Evolutionary conservation across 345 rosid genomes (phyloP), one percentile per base, ranked within the genome.

Genomic region (Brassica juncea): DNA sequence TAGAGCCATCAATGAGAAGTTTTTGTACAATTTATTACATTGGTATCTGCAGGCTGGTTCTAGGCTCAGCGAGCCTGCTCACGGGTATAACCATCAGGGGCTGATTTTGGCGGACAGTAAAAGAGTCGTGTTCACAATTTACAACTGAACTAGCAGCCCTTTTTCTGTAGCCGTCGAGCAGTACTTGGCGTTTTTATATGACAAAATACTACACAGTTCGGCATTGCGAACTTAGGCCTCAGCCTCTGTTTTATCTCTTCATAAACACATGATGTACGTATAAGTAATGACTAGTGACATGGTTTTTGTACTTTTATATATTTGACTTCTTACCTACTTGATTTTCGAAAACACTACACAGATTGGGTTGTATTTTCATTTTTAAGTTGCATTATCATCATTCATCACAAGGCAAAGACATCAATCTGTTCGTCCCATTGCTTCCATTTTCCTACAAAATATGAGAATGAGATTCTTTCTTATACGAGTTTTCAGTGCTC

Each of bases 81-180:
- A 0, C 19, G 35, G 72, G 16, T 27, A 4, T 14, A n/a, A 47
- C 54, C 54, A 6, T 23, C 31, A 21, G 5, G 74, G 21, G 32
- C n/a, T 71, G 62, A 52, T 52, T 15, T 70, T 70, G 47, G 47
- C 30, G 12, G 47, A 23, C 63, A 69, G 73, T 69, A 59, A 55
- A 34, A 57, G 11, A 6, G 5, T 31, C 47, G 31, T 16, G 65
- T 57, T 19, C 49, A 71, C 74, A 19, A 10, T 31, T 27, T 12
- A 37, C 28, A 68, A 47, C 37, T 25, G 39, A 68, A 47, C 37
- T 25, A 68, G 37, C 60, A 8, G 55, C 44, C 27, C 28, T 72
- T 72, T 71, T 12, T 47, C 54, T 47, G 54, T 47, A 1, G 54
- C 16, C 54, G 54, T 47, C n/a, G 54, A 47, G 57, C 55, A 44